Evolutionary conservation across 116 monocot species (phyloP), one percentile per base, ranked within the genome.

Genomic region (Trichopus zeylanicus): DNA sequence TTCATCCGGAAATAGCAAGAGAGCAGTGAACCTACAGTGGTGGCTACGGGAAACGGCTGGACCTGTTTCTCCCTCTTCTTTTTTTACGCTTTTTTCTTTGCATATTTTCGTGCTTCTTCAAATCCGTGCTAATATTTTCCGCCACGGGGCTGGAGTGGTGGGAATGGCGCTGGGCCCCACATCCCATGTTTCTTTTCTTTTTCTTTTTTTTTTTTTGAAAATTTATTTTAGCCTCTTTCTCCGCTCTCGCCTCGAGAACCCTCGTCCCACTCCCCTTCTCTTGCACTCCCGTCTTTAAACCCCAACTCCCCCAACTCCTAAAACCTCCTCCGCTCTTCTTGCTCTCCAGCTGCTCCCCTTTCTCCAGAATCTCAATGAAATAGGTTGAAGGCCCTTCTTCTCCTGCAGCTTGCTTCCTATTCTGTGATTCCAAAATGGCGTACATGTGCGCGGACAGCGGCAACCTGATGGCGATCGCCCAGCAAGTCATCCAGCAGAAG

Each of bases 391-490:
- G 21, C 8, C 22, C 49, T 49, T 7, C 19, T 20, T 49, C 19
- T 0, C 8, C 21, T 7, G 49, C 8, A 49, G 3, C 49, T 49
- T 16, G 20, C 24, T 32, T 33, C 15, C 26, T 15, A 3, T 7
- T 1, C 22, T 8, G 29, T 29, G 38, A 12, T 9, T 24, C 18
- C 15, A 11, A 6, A 67, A 93, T 93, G 89, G 85, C 88, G 35
- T 89, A 83, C 76, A 89, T 95, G 89, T 86, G 86, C 62, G 73
- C 89, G 3, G 94, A 95, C 54, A 95, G 86, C 39, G 94, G 86
- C 7, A 95, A 95, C 62, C 78, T 95, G 48, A 95, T 95, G 94
- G 89, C 94, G 29, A 89, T 95, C 31, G 94, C 94, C 5, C 94
- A 95, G 61, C 94, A 89, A 62, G 86, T 89, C 23, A 95, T 95